A percentile compares a stretch with the other conserved stretches of the same genome.
These are phyloP conservation scores for Emiliania huxleyi DNA, from an alignment of 78 protist species.

Conservation along the genomic window DNA sequence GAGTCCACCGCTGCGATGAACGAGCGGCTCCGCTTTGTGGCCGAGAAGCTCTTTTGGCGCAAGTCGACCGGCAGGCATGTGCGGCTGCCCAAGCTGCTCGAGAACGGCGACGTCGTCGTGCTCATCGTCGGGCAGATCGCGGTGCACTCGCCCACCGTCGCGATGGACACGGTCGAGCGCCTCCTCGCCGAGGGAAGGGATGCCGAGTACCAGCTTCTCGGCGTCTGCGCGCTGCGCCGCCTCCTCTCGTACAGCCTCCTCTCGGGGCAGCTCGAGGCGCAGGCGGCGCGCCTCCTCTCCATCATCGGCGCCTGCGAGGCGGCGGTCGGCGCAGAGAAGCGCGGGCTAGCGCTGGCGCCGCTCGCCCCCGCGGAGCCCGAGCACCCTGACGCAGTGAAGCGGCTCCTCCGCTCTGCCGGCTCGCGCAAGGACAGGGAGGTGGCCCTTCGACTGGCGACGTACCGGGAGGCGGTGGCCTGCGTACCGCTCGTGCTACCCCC, in stretches of 20 bases:
- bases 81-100: not conserved
- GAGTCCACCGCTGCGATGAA: no score
- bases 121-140: not conserved
- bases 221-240: not conserved
- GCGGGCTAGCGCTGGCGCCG: not conserved
- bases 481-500: not conserved
- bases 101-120: not conserved
- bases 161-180: not conserved
- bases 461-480: not conserved
- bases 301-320: not conserved
- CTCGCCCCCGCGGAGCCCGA: not conserved
- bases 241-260: not conserved
- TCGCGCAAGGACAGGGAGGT: not conserved
- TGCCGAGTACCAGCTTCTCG: not conserved
- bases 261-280: not conserved
- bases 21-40: not conserved
- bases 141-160: not conserved
- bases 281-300: not conserved
- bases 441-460: not conserved
- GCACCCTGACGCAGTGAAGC: not conserved
- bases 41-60: not conserved
- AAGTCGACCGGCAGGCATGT: not conserved
- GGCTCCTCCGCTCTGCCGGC: not conserved
- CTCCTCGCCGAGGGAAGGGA: not conserved
- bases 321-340: not conserved